Evolutionary conservation across 768 basidiomycete species (phyloP), one percentile per base, ranked within the genome.

Genomic region (Trametes gibbosa): DNA sequence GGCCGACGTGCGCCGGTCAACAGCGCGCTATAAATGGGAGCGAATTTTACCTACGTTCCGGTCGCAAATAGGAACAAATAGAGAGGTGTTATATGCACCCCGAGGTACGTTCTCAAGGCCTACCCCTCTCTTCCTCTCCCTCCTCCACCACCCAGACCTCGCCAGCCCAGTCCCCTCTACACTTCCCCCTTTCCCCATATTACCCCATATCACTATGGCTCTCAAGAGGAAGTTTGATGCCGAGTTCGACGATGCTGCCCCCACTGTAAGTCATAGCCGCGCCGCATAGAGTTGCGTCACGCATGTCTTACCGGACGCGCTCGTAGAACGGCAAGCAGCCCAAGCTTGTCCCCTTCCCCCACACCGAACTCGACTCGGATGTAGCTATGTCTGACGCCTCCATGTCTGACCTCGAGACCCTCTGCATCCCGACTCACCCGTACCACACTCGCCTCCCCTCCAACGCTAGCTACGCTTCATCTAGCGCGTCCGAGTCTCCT

Each of bases 321-420:
- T 34, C 53, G 32, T 64, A 86, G 84, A 78, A 77, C 61, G 75
- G 77, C 32, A 90, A 92, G 72, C 87, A 90, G 69, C 62, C 88
- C 23, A 90, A 87, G 76, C 78, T 89, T 59, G 76, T 90, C 56
- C 86, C 88, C 45, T 91, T 90, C 71, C 90, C 88, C 55, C 81
- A 86, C 66, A 78, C 41, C 59, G 80, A 83, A 59, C 69, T 74
- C 61, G 86, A 90, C 71, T 72, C 75, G 66, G 89, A 92, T 70
- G 79, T 85, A 62, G 75, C 80, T 64, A 92, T 92, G 90, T 83
- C 80, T 67, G 80, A 81, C 64, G 74, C 72, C 50, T 74, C 77
- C 50, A 75, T 73, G 59, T 77, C 75, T 68, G 86, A 87, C 63
- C 79, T 80, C 70, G 84, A 87, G 63, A 81, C 81, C 43, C 68